These are phyloP conservation scores for Eimeria mitis DNA, from an alignment of 169 alveolate species.

Conservation along the genomic window DNA sequence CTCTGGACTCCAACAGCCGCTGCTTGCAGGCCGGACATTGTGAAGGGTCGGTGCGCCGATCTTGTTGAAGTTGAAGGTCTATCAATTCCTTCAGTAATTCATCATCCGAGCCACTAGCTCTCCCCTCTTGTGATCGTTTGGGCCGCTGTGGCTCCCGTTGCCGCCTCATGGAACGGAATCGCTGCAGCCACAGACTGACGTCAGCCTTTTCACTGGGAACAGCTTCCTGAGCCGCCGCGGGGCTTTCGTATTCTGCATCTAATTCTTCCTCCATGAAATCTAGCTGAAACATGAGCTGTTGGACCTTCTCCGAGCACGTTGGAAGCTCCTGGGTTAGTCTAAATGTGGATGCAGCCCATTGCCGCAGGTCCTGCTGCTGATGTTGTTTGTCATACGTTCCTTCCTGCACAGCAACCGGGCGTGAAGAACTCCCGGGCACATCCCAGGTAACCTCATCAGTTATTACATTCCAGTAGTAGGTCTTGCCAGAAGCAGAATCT, in stretches of 20 bases:
- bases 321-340: slow-evolving; percentile 58
- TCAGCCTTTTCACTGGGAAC: background rate
- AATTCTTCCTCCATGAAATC: slow-evolving; percentile 55
- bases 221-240: background rate
- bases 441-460: slow-evolving; percentile 74
- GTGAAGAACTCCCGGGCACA: slow-evolving; percentile 1
- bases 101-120: slow-evolving; percentile 57
- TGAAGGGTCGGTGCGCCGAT: slow-evolving; percentile 38
- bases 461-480: slow-evolving; percentile 51
- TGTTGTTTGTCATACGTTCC: background rate
- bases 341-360: slow-evolving; percentile 57
- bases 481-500: slow-evolving; percentile 55
- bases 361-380: slow-evolving; percentile 27
- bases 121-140: slow-evolving; percentile 23
- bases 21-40: slow-evolving; percentile 49
- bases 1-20: slow-evolving; percentile 67
- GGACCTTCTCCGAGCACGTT: slow-evolving; percentile 69
- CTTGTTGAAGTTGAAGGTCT: slow-evolving; percentile 70
- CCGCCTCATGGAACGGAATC: slow-evolving; percentile 44
- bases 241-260: slow-evolving; percentile 38
- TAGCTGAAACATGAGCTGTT: slow-evolving; percentile 66
- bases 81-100: slow-evolving; percentile 64
- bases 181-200: slow-evolving; percentile 13
- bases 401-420: background rate
- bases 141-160: slow-evolving; percentile 35